Evolutionary conservation across 768 basidiomycete genomes (phyloP), one percentile per base, ranked within the genome.

Genomic region (Lenzites betulinus): DNA sequence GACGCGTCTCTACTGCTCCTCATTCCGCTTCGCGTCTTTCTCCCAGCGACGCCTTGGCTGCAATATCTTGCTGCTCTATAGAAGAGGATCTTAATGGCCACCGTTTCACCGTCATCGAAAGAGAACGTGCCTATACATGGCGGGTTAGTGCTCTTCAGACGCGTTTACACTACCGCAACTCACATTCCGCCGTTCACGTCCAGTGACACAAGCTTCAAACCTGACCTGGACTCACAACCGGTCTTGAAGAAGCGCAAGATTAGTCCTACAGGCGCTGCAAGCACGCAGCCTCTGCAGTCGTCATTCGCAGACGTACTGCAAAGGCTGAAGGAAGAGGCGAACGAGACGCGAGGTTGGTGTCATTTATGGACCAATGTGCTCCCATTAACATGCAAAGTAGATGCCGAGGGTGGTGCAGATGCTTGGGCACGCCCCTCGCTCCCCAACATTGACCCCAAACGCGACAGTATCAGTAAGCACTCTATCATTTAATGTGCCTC

Each of bases 361-460:
- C 44, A n/a, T n/a, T n/a, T n/a, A n/a, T n/a, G n/a, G n/a, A n/a
- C n/a, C n/a, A n/a, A n/a, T n/a, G n/a, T n/a, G n/a, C n/a, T n/a
- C n/a, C n/a, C n/a, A 43, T 52, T 23, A 43, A 43, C 18, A 8
- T 18, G 3, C 1, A 43, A 20, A 8, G 7, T 43, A 89, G 89
- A 76, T 48, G 84, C 83, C 11, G 92, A 93, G 73, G 92, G 92
- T 64, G 92, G 92, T 58, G 86, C 89, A 20, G 82, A 89, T 69
- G 72, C 75, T 41, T 95, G 93, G 93, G 73, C 81, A 3, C 81
- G 93, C 44, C 90, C 93, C 2, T 62, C 70, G 9, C 73, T 90
- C 12, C 77, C 78, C 6, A 69, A 70, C 16, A 70, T 95, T 6
- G 76, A 92, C 64, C 78, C 80, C 50, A 82, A 83, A 66, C 79